phyloP scores from a whole-genome alignment of 345 rosid species.

The Eucalyptus sp. region DNA sequence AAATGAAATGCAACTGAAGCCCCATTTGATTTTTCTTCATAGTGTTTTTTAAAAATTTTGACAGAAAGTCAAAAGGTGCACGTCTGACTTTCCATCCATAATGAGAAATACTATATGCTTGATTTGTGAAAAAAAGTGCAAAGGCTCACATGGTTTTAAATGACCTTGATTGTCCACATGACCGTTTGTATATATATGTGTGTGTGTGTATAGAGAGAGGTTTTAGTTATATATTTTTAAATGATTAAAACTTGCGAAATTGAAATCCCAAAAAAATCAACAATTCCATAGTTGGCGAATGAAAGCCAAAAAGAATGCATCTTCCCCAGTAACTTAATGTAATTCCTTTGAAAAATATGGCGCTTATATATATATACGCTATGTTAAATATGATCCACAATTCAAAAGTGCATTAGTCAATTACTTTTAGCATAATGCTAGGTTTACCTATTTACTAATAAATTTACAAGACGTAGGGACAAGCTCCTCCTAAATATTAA shows the following conservation, averaged over 20 bases:
- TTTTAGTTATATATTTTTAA: background rate
- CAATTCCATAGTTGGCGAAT: background rate
- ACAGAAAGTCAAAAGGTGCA: background rate
- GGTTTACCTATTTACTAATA: background rate
- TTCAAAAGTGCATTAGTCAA: background rate
- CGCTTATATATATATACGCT: background rate
- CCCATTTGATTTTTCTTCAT: accelerated
- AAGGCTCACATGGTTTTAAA: background rate
- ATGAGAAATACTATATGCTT: background rate
- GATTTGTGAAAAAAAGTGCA: background rate
- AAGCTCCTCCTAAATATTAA: background rate
- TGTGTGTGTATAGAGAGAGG: background rate
- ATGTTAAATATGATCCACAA: background rate
- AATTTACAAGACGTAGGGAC: background rate
- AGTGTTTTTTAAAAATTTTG: background rate
- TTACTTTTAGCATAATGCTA: background rate
- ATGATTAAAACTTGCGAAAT: background rate
- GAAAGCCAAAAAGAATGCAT: background rate
- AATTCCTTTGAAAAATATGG: background rate
- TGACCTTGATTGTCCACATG: background rate
- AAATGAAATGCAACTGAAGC: background rate
- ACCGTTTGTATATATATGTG: background rate
- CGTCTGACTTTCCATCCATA: background rate
- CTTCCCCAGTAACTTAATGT: background rate
- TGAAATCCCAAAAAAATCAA: background rate